Base-by-base conservation (phyloP, 176 grass and related monocot genomes). In the Eragrostis curvula region DNA sequence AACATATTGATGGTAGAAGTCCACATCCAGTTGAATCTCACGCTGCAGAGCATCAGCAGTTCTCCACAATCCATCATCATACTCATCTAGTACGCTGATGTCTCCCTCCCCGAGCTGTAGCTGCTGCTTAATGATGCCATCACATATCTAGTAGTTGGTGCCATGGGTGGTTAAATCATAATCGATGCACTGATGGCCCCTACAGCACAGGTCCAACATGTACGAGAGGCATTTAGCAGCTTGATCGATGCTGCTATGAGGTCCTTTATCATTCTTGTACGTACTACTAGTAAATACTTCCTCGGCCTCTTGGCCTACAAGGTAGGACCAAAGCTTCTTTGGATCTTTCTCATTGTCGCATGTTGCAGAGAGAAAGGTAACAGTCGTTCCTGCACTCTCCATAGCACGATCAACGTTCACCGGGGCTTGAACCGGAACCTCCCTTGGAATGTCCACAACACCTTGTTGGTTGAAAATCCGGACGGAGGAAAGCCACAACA, bases 391-490 rank as follows among this genome's bases (percentile, higher is more conserved):
- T 15, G 15, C 10, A 11, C 15, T 84, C 48, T 60, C 21, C 0
- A 61, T 12, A 14, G 13, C 71, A 23, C 3, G 0, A 5, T 30
- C 72, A 20, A 74, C 47, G 55, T 28, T 75, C 4, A 7, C 1
- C 17, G 23, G 0, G 71, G 71, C 2, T 66, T 65, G 23, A 65
- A n/a, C 9, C 71, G 47, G 49, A 83, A 83, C 6, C 70, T 50
- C 9, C 81, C 69, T 40, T 66, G 51, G 14, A 70, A 70, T 40
- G 78, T 81, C 79, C 79, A 81, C 2, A 81, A 2, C 3, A 81
- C 27, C 41, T 70, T 81, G 36, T 2, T 30, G 1, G 49, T 46
- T 21, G 18, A 46, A 16, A 0, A 29, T 27, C 66, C 66, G 5
- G 24, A 57, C 0, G 59, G 3, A 28, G 23, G 79, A 14, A 81